A percentile compares a stretch with the other conserved stretches of the same genome.
phyloP scores from a whole-genome alignment of 1,284 basidiomycete genomes.

The Ganoderma sinense region DNA sequence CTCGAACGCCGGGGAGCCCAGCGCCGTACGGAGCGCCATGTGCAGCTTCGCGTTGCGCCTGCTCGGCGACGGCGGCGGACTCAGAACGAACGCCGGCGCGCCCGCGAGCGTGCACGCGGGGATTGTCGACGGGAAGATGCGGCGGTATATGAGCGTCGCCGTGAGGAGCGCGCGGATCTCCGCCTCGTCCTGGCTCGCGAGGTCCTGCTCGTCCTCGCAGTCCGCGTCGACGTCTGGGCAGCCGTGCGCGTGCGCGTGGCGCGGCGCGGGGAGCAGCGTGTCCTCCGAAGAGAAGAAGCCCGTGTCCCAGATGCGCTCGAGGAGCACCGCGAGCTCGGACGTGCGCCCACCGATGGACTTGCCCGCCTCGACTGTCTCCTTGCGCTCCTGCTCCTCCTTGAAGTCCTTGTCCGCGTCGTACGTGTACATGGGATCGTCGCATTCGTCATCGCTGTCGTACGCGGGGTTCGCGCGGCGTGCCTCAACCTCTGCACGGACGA shows the following conservation, averaged over 20 bases:
- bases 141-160: slow-evolving; percentile 63
- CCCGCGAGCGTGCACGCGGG: slow-evolving; percentile 35
- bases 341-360: slow-evolving; percentile 66
- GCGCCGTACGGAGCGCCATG: slow-evolving; percentile 53
- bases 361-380: slow-evolving; percentile 61
- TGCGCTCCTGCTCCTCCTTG: slow-evolving; percentile 47
- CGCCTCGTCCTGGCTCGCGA: slow-evolving; percentile 44
- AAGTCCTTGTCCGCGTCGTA: slow-evolving; percentile 45
- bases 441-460: slow-evolving; percentile 36
- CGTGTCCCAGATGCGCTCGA: slow-evolving; percentile 61
- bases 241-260: slow-evolving; percentile 17
- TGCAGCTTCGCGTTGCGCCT: slow-evolving; percentile 48
- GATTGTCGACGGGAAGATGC: slow-evolving; percentile 58
- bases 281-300: slow-evolving; percentile 41
- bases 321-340: slow-evolving; percentile 56
- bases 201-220: slow-evolving; percentile 44
- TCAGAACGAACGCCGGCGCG: slow-evolving; percentile 51
- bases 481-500: slow-evolving; percentile 40
- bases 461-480: slow-evolving; percentile 22
- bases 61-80: slow-evolving; percentile 65
- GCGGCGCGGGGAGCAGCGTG: slow-evolving; percentile 31
- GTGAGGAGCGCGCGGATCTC: slow-evolving; percentile 59
- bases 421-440: slow-evolving; percentile 35
- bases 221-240: slow-evolving; percentile 39
- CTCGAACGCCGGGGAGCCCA: slow-evolving; percentile 71